Percentiles rank a stretch among this genome's conserved stretches.
Evolutionary conservation across 2,329 filamentous ascomycete species (phyloP).

Genomic region (Hypoxylon sp.): DNA sequence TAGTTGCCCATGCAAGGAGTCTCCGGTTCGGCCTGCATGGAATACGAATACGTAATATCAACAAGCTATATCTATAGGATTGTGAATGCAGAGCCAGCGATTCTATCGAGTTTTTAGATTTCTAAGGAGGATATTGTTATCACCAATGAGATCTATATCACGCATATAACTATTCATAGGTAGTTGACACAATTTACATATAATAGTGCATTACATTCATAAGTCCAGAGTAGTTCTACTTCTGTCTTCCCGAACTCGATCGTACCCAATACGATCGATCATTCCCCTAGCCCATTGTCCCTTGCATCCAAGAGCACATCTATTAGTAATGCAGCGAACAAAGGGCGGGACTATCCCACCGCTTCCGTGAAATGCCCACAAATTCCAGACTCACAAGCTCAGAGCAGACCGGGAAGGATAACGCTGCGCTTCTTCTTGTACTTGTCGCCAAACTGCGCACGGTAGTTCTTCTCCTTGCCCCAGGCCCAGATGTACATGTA

Average conservation of each 20-base stretch:
- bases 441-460: conserved; percentile 90
- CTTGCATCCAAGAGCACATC: background rate
- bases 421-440: conserved; percentile 95
- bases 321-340: background rate
- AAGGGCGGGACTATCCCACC: background rate
- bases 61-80: background rate
- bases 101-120: background rate
- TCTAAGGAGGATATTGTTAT: background rate
- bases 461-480: conserved; percentile 92
- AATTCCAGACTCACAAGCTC: conserved; percentile 47
- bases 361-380: conserved; percentile 2
- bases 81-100: background rate
- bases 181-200: background rate
- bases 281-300: background rate
- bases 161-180: background rate
- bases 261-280: conserved; percentile 5
- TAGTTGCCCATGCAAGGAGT: background rate
- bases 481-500: conserved; percentile 92
- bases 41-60: background rate
- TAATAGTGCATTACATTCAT: conserved; percentile 20
- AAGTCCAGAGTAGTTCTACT: background rate
- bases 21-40: background rate
- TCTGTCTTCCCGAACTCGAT: conserved; percentile 10
- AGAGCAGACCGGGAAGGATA: conserved; percentile 85
- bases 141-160: conserved; percentile 6